Conservation (phyloP, 2,329 filamentous ascomycete genomes). For the Neurospora sp. region DNA sequence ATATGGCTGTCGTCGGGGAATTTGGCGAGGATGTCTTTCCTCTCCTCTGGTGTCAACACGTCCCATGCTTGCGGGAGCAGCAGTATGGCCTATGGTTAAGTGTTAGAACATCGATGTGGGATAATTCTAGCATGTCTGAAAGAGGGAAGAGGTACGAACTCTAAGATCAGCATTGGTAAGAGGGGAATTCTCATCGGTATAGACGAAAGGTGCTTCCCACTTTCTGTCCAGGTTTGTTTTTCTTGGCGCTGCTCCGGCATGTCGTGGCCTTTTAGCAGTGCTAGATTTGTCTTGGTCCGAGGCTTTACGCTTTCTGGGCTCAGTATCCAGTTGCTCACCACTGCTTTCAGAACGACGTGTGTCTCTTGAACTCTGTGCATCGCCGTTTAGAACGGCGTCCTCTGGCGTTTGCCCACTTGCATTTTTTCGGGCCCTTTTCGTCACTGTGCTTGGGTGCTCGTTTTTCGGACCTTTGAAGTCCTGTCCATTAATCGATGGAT, state of each 20-base stretch:
- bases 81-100: constrained; percentile 23
- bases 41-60: constrained; percentile 24
- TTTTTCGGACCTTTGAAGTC: not conserved
- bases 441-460: not conserved
- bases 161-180: constrained; percentile 21
- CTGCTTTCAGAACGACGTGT: not conserved
- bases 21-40: constrained; percentile 23
- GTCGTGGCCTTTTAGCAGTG: constrained; percentile 12
- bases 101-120: constrained; percentile 3
- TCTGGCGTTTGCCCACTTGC: not conserved
- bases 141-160: constrained; percentile 1
- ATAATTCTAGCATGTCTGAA: not conserved
- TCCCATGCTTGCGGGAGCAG: constrained; percentile 29
- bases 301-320: constrained; percentile 7
- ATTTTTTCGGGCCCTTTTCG: not conserved
- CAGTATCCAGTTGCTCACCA: not conserved
- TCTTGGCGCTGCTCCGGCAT: not conserved
- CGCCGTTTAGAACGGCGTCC: not conserved
- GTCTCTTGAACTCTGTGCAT: not conserved
- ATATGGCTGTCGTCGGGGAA: constrained; percentile 27
- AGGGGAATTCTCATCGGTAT: constrained; percentile 26
- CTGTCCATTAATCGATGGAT: not conserved
- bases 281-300: not conserved
- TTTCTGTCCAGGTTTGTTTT: constrained; percentile 20
- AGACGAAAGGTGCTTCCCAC: constrained; percentile 23